Evolutionary conservation across 768 basidiomycete species (phyloP).

Genomic region (Cystofilobasidium macerans): DNA sequence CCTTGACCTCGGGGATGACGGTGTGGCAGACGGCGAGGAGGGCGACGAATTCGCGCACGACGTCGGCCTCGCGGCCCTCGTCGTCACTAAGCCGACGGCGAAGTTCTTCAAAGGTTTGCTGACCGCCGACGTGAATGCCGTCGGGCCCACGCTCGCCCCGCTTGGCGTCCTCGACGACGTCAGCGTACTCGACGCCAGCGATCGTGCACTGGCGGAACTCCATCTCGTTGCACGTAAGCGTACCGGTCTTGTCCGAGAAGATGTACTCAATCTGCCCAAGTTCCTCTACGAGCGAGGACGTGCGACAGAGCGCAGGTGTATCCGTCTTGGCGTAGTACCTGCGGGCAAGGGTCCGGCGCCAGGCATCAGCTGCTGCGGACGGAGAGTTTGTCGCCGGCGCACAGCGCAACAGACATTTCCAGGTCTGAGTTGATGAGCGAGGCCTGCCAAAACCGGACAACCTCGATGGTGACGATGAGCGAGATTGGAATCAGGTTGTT

Average conservation of each 20-base stretch:
- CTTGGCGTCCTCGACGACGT: constrained; percentile 76
- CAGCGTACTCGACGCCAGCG: constrained; percentile 79
- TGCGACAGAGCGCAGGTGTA: constrained; percentile 93
- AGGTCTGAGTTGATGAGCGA: constrained; percentile 93
- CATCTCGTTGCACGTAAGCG: constrained; percentile 95
- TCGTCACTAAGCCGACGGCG: constrained; percentile 33
- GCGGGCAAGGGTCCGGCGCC: neutral
- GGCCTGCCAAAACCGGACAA: constrained; percentile 97
- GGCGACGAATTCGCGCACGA: constrained; percentile 61
- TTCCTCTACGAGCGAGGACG: constrained; percentile 94
- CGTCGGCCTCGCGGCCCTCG: constrained; percentile 40
- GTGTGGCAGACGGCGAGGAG: constrained; percentile 93
- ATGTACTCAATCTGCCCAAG: constrained; percentile 96
- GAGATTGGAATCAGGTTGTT: constrained; percentile 99
- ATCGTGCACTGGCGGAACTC: constrained; percentile 66
- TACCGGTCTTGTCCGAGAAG: constrained; percentile 53
- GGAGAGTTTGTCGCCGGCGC: no score
- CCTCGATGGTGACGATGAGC: constrained; percentile 98
- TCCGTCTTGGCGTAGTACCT: constrained; percentile 80
- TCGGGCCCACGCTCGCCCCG: constrained; percentile 53
- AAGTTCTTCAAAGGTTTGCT: constrained; percentile 73
- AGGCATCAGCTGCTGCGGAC: neutral
- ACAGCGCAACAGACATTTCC: constrained; percentile 53
- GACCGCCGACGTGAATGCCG: constrained; percentile 47
- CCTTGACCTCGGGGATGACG: constrained; percentile 83